phyloP scores from a whole-genome alignment of 2,329 filamentous ascomycete genomes.

The Huntiella savannae region DNA sequence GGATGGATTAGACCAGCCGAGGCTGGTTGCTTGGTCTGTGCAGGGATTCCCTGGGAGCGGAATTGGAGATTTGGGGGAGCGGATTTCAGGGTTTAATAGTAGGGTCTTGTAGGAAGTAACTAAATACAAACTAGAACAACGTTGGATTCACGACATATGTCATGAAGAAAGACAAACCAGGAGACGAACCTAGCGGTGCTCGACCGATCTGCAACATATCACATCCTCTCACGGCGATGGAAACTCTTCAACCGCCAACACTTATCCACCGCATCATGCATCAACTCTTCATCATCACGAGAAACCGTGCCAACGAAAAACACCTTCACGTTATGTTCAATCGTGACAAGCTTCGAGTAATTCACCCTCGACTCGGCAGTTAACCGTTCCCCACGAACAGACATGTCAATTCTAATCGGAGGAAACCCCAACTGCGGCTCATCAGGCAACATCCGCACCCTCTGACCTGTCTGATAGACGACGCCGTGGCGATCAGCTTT shows the following conservation, averaged over 20 bases:
- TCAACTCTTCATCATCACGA: constrained; percentile 21
- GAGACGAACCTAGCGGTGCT: neutral
- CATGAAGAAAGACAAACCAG: neutral
- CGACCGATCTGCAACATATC: neutral
- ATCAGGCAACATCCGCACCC: constrained; percentile 18
- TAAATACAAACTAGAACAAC: neutral
- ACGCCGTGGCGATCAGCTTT: constrained; percentile 35
- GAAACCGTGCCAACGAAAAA: constrained; percentile 34
- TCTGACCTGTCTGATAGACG: constrained; percentile 16
- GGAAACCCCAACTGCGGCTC: constrained; percentile 31
- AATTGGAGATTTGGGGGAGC: neutral
- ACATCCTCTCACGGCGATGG: constrained; percentile 14
- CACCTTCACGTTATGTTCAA: constrained; percentile 40
- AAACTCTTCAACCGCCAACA: constrained; percentile 30
- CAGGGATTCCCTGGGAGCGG: neutral
- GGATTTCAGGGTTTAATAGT: neutral
- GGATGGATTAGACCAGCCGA: no score
- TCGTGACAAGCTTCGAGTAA: constrained; percentile 35
- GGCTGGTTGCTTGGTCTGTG: neutral
- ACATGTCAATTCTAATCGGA: constrained; percentile 27
- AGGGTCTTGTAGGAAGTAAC: neutral
- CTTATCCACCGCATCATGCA: constrained; percentile 26
- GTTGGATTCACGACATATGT: neutral
- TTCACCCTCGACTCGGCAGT: constrained; percentile 34
- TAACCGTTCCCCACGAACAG: constrained; percentile 25